phyloP scores from a whole-genome alignment of 352 stramenopile species.

The Phytophthora litchii region DNA sequence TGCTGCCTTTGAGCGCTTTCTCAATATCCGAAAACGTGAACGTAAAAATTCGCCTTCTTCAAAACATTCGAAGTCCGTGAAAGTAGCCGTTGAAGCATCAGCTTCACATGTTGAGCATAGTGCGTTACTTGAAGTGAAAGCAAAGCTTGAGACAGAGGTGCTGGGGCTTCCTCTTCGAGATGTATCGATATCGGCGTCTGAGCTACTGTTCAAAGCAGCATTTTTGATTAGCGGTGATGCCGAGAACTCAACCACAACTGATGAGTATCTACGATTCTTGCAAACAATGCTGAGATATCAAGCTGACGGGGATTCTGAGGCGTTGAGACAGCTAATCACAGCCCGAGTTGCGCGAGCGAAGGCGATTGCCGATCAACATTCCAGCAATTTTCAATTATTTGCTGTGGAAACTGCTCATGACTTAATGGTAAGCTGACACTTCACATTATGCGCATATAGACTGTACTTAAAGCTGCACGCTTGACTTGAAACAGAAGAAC shows the following conservation, averaged over 20 bases:
- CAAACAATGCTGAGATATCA: conserved; percentile 32
- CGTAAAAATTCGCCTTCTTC: background rate
- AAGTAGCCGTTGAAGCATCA: background rate
- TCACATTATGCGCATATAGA: background rate
- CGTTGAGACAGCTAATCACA: conserved; percentile 35
- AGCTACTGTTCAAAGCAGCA: conserved; percentile 63
- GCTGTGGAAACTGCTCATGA: conserved; percentile 30
- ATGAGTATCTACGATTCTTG: conserved; percentile 36
- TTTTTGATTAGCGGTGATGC: conserved; percentile 40
- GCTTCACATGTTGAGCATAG: background rate
- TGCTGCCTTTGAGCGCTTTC: conserved; percentile 47
- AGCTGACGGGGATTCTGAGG: conserved; percentile 17
- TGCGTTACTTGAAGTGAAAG: conserved; percentile 22
- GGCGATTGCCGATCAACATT: conserved; percentile 20
- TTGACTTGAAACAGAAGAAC: conserved; percentile 15
- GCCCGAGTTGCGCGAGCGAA: conserved; percentile 32
- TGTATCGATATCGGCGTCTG: conserved; percentile 16
- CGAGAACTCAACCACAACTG: background rate
- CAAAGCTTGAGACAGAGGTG: conserved; percentile 47
- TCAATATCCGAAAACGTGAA: conserved; percentile 22
- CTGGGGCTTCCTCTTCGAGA: conserved; percentile 47
- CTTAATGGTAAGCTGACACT: conserved; percentile 32
- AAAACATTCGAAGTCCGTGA: background rate
- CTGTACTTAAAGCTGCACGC: conserved; percentile 7
- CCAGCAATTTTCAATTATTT: conserved; percentile 19